Conservation (phyloP, 169 alveolate genomes). For the Eimeria praecox region DNA sequence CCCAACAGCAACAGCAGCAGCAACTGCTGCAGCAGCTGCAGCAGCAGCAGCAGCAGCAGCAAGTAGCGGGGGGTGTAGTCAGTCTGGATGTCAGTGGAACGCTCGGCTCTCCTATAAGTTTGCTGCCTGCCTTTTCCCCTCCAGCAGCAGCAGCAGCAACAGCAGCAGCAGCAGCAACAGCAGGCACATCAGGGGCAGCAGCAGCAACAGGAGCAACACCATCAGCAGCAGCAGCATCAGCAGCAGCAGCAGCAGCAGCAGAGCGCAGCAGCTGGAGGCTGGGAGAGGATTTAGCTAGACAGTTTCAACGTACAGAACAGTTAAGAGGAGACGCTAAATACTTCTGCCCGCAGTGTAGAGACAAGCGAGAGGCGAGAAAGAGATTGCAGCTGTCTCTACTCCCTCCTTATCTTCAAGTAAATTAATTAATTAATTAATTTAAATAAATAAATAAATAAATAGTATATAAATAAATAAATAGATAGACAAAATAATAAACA, state of each 20-base stretch:
- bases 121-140: conserved; percentile 14
- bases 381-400: conserved; percentile 66
- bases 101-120: background rate
- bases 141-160: conserved; percentile 53
- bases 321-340: conserved; percentile 64
- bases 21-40: background rate
- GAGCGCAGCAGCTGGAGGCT: conserved; percentile 62
- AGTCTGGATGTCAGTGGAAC: background rate
- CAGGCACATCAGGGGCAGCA: background rate
- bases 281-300: conserved; percentile 69
- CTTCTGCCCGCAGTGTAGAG: conserved; percentile 66
- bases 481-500: background rate
- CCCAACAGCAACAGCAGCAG: background rate
- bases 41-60: background rate
- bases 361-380: conserved; percentile 64
- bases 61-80: background rate
- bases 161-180: background rate
- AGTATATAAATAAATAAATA: background rate
- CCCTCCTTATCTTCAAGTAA: conserved; percentile 71
- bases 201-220: background rate
- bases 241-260: background rate
- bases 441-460: no score
- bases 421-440: no score
- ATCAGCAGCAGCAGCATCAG: background rate
- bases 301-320: conserved; percentile 70